phyloP scores from a whole-genome alignment of 2,329 filamentous ascomycete genomes.

The Colletotrichum siamense region DNA sequence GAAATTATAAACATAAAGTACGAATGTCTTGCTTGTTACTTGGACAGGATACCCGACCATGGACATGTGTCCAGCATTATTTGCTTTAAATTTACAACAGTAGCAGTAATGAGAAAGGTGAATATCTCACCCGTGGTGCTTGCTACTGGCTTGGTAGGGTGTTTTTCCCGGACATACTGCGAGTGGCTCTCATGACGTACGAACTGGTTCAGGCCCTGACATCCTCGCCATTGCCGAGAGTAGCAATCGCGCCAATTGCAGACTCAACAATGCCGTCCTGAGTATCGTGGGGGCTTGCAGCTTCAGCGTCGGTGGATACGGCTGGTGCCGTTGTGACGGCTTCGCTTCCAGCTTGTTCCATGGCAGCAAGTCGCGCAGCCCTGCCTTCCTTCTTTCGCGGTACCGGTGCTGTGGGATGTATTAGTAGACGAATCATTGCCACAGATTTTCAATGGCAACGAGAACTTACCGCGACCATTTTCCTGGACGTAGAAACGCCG shows the following conservation, averaged over 20 bases:
- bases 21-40: not conserved
- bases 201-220: not conserved
- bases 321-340: not conserved
- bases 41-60: not conserved
- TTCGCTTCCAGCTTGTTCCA: conserved; percentile 30
- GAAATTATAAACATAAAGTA: not conserved
- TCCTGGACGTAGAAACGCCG: conserved; percentile 97
- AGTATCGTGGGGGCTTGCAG: not conserved
- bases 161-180: not conserved
- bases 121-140: not conserved
- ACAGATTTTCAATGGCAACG: not conserved
- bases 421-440: conserved; percentile 24
- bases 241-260: not conserved
- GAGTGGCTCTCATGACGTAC: not conserved
- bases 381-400: conserved; percentile 62
- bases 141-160: not conserved
- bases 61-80: not conserved
- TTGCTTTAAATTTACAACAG: not conserved
- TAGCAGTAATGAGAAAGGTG: not conserved
- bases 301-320: not conserved
- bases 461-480: conserved; percentile 79
- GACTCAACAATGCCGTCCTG: not conserved
- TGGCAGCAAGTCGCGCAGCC: conserved; percentile 56
- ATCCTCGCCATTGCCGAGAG: not conserved
- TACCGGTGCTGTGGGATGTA: conserved; percentile 45